Percentiles rank a stretch among this genome's conserved stretches.
phyloP scores from a whole-genome alignment of 2,329 filamentous ascomycete species.

The Dothideomycetidae sp. region DNA sequence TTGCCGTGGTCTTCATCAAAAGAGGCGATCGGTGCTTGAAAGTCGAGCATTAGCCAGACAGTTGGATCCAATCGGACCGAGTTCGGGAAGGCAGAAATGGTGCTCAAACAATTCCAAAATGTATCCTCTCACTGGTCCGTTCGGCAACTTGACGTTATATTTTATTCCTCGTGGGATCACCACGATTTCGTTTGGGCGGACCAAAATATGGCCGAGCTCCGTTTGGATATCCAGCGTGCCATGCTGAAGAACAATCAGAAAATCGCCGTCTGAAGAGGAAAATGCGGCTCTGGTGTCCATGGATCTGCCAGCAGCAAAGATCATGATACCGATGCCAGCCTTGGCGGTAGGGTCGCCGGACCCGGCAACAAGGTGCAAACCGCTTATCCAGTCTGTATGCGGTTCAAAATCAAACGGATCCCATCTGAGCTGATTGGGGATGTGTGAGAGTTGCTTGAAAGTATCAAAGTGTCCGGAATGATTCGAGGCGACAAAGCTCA shows the following conservation, averaged over 20 bases:
- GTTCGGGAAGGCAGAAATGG: constrained; percentile 50
- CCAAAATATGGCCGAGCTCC: constrained; percentile 49
- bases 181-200: constrained; percentile 53
- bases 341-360: constrained; percentile 70
- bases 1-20: constrained; percentile 42
- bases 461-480: constrained; percentile 36
- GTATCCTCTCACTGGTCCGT: constrained; percentile 49
- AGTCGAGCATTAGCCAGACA: constrained; percentile 54
- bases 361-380: constrained; percentile 59
- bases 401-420: constrained; percentile 61
- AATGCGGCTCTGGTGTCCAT: constrained; percentile 63
- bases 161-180: constrained; percentile 52
- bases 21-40: constrained; percentile 45
- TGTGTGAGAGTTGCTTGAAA: constrained; percentile 50
- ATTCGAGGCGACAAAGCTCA: constrained; percentile 37
- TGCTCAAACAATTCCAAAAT: constrained; percentile 53
- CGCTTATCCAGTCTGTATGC: constrained; percentile 52
- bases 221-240: constrained; percentile 54
- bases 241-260: constrained; percentile 51
- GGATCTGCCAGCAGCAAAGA: constrained; percentile 63
- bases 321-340: constrained; percentile 62
- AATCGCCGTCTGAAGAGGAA: constrained; percentile 64
- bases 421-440: constrained; percentile 73
- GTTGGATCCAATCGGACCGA: constrained; percentile 52
- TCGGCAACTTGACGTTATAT: constrained; percentile 45